Conservation (phyloP, 805 yeast genomes). For the Candida fluviatilis region DNA sequence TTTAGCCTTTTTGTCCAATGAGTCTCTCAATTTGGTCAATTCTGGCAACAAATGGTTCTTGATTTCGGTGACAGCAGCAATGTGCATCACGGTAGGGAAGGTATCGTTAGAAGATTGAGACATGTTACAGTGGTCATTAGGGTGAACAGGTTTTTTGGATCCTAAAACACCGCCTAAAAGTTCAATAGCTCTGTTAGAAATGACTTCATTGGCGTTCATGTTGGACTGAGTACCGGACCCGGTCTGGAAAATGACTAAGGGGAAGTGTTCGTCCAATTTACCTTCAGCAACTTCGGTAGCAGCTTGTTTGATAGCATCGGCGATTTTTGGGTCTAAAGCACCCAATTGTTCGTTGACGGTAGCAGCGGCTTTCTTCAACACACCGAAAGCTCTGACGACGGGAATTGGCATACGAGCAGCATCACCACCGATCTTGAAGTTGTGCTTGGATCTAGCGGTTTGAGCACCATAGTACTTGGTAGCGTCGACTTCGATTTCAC, state of each 20-base stretch:
- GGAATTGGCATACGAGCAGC: slow-evolving; percentile 92
- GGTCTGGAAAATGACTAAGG: slow-evolving; percentile 97
- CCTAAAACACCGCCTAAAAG: slow-evolving; percentile 89
- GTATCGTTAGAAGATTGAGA: slow-evolving; percentile 99
- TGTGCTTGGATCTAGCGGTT: slow-evolving; percentile 87
- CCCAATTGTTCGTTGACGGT: slow-evolving; percentile 83
- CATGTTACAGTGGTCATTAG: slow-evolving; percentile 98
- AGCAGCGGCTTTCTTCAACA: slow-evolving; percentile 92
- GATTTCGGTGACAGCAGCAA: slow-evolving; percentile 94
- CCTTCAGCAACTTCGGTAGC: slow-evolving; percentile 95
- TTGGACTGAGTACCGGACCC: slow-evolving; percentile 98
- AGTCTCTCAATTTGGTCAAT: slow-evolving; percentile 67
- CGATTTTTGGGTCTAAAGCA: slow-evolving; percentile 71
- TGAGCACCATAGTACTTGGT: slow-evolving; percentile 97
- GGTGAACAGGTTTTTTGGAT: slow-evolving; percentile 92
- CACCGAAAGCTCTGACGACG: slow-evolving; percentile 85
- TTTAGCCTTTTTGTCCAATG: slow-evolving; percentile 71
- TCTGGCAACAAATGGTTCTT: slow-evolving; percentile 73
- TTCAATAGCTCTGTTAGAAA: slow-evolving; percentile 97
- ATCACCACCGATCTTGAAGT: slow-evolving; percentile 93
- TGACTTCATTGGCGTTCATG: slow-evolving; percentile 99
- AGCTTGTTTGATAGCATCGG: slow-evolving; percentile 84
- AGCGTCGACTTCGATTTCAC: slow-evolving; percentile 87
- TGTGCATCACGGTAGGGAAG: slow-evolving; percentile 99
- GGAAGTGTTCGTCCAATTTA: slow-evolving; percentile 89